Evolutionary conservation across 768 basidiomycete genomes (phyloP).

Genomic region (Tricholomella constricta): DNA sequence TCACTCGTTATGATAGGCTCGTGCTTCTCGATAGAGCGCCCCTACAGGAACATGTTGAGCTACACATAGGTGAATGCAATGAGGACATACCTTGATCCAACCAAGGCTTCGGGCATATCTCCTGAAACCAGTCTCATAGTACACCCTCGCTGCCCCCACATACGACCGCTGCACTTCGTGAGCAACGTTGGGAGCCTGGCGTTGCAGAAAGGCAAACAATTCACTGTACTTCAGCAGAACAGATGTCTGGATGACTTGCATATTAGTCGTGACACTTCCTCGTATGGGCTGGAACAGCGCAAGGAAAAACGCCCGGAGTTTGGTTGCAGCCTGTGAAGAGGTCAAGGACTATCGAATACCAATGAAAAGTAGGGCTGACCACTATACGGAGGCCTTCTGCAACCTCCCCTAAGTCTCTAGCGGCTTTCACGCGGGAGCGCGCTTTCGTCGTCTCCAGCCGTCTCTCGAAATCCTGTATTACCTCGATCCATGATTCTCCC

Average conservation of each 20-base stretch:
- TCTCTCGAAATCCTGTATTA: conserved; percentile 79
- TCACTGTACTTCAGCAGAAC: conserved; percentile 81
- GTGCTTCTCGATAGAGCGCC: conserved; percentile 68
- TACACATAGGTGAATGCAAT: neutral
- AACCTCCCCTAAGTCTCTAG: conserved; percentile 79
- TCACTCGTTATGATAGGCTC: conserved; percentile 57
- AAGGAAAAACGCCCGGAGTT: conserved; percentile 85
- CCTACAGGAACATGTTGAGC: conserved; percentile 37
- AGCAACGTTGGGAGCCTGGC: conserved; percentile 80
- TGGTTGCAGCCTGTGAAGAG: conserved; percentile 73
- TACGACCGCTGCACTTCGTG: conserved; percentile 89
- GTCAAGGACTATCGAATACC: neutral
- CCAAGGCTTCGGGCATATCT: conserved; percentile 84
- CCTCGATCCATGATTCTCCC: conserved; percentile 84
- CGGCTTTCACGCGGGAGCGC: conserved; percentile 83
- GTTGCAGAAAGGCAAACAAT: conserved; percentile 82
- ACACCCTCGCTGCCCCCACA: conserved; percentile 77
- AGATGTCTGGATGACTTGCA: conserved; percentile 90
- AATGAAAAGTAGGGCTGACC: conserved; percentile 13
- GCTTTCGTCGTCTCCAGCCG: conserved; percentile 67
- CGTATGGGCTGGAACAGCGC: conserved; percentile 82
- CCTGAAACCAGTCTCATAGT: conserved; percentile 95
- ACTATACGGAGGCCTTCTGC: conserved; percentile 87
- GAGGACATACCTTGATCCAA: conserved; percentile 63
- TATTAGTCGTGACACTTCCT: conserved; percentile 83